Conservation (phyloP, 192 early-diverging fungal species). For the Backusella westeae region DNA sequence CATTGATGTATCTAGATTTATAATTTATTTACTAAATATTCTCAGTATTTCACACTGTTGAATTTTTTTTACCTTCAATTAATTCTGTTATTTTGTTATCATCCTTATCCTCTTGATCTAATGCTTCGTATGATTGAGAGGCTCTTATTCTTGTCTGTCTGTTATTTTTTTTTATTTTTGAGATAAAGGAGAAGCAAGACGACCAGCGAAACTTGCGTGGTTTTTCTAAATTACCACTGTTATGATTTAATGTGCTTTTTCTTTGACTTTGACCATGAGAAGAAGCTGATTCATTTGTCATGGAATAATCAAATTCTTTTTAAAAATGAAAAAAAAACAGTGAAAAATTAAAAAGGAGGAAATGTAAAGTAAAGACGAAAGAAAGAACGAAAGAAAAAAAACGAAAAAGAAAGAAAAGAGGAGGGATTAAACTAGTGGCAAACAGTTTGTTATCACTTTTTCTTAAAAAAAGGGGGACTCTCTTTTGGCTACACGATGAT, state of each 20-base stretch:
- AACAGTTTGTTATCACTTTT: background rate
- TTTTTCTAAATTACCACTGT: constrained; percentile 1
- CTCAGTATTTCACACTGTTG: background rate
- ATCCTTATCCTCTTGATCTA: background rate
- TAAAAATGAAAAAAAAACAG: background rate
- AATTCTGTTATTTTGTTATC: background rate
- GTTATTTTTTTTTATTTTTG: constrained; percentile 15
- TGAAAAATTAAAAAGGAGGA: background rate
- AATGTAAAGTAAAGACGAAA: background rate
- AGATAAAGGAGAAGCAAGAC: constrained; percentile 13
- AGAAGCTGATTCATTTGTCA: constrained; percentile 12
- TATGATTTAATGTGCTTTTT: background rate
- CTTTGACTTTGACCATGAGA: background rate
- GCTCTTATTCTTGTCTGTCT: constrained; percentile 5
- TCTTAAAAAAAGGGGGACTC: background rate
- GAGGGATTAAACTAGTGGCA: background rate
- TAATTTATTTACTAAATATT: background rate
- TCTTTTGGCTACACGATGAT: background rate
- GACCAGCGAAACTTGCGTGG: constrained; percentile 14
- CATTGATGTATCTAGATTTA: background rate
- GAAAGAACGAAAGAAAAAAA: background rate
- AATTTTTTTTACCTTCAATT: background rate
- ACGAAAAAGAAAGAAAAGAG: background rate
- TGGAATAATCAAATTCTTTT: background rate
- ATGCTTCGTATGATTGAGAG: constrained; percentile 8